Evolutionary conservation across 495 filamentous ascomycete species (phyloP), one percentile per base, ranked within the genome.

Genomic region (Hypoxylon fuscum): DNA sequence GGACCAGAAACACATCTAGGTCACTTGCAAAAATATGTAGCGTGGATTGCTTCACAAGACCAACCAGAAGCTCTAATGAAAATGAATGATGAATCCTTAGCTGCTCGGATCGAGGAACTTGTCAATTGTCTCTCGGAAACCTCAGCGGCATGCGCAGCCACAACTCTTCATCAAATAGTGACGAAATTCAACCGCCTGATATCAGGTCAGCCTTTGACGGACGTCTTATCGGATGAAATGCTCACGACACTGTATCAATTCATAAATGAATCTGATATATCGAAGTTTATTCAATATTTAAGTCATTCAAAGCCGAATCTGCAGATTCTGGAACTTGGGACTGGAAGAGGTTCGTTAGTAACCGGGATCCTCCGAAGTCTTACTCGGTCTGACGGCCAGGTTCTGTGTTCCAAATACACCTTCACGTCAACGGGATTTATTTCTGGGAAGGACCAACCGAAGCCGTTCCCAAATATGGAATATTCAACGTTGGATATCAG

Each of bases 271-370:
- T 66, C 67, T 21, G 68, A 58, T 21, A 52, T 35, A 17, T 43
- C 59, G 35, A 29, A 37, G 7, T 66, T 68, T 5, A 27, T 73
- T 15, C 52, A 49, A 18, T 22, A 38, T 27, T 43, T 74, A 6
- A 41, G 59, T 5, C 59, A 71, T 46, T 56, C 58, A 1, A 71
- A 64, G 15, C 72, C 73, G 3, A 67, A 60, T 29, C 54, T 79
- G 31, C 62, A 68, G 10, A 58, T 77, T n/a, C 46, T 62, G 15
- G 66, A 66, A 50, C 52, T 81, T 15, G 77, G 79, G 6, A 76
- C 76, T 3, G 77, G 77, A 11, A 76, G 71, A 29, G 76, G 74
- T 2, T 71, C 65, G 12, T 21, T 42, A 7, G 65, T 64, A 38
- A 41, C 20, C 9, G 46, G 34, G 7, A 29, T 68, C 11, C 52